Evolutionary conservation across 2,329 filamentous ascomycete species (phyloP), one percentile per base, ranked within the genome.

Genomic region (Esteya vermicola): DNA sequence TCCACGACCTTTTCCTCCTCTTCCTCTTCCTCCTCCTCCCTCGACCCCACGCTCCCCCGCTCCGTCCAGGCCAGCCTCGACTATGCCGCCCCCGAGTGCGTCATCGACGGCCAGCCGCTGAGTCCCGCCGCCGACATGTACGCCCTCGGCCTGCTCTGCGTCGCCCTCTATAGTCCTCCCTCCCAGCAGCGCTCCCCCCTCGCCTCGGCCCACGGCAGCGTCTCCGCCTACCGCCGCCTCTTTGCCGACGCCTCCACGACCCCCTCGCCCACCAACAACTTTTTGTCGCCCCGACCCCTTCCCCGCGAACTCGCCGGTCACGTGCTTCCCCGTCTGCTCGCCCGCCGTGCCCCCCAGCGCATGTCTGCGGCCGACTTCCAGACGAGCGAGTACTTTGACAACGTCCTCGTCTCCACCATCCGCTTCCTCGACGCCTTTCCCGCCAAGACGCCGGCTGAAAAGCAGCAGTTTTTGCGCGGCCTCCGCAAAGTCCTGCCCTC

Each of bases 351-450:
- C 3, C 85, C 86, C 4, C 84, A 93, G 55, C 75, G 91, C 33
- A 73, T 96, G 64, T 86, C 78, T 21, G 86, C 89, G 5, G 77
- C 75, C 40, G 89, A 94, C 51, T 96, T 98, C 50, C 91, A 98
- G 54, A 77, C 95, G 57, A 93, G 86, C 52, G 79, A 85, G 48
- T 98, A 93, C 56, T 98, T 98, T 55, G 86, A 98, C 60, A 98
- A 96, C 52, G 84, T 96, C 34, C 68, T 98, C 5, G 85, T 98
- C 19, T 94, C 88, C 0, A 95, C 91, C 0, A 94, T 98, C 46
- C 83, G 91, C 12, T 98, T 98, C 54, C 65, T 98, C 21, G 91
- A 98, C 51, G 74, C 79, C 0, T 75, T 98, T 43, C 89, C 91
- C 0, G 84, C 85, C 26, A 98, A 98, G 62, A 94, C 86, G 2